Evolutionary conservation across 805 yeast genomes (phyloP), one percentile per base, ranked within the genome.

Genomic region (Tetrapisispora taiwanensis): DNA sequence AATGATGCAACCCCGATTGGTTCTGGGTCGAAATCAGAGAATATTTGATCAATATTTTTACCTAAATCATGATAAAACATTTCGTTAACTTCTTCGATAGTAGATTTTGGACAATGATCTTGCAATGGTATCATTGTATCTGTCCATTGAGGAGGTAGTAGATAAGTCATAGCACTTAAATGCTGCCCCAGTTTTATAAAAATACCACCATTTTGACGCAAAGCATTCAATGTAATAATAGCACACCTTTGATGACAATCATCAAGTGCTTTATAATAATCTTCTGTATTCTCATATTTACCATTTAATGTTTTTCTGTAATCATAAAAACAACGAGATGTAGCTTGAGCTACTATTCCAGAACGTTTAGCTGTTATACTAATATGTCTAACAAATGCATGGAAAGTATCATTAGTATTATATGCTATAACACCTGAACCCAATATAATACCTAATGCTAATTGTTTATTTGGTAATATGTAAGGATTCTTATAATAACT

Each of bases 1-100:
- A 92, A 70, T 0, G 96, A 86, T 0, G 98, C 98, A 5, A 86
- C 94, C 1, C 98, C 99, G 35, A 92, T 79, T 0, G 99, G 98
- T 9, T 59, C 63, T 0, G 75, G 72, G 47, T 81, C 75, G 56
- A 92, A 85, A 33, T 73, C 76, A 9, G 66, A 60, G 60, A 92
- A 92, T 35, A 78, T 52, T 0, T 84, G 92, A 17, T 71, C 73
- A 13, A 90, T 58, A 1, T 68, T 48, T 13, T 58, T 52, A 1
- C 88, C 88, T 49, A 84, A 67, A 60, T 92, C 99, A 2, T 62
- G 57, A 38, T 59, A 54, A 53, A 92, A 79, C 83, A 92, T 75
- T 14, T 68, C 67, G 35, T 72, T 68, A 18, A 92, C 78, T 34
- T 84, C 87, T 39, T 76, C 84, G 27, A 78, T 52, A 0, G 88